Evolutionary conservation across 2,329 filamentous ascomycete species (phyloP).

Genomic region (Sporothrix brunneoviolacea): DNA sequence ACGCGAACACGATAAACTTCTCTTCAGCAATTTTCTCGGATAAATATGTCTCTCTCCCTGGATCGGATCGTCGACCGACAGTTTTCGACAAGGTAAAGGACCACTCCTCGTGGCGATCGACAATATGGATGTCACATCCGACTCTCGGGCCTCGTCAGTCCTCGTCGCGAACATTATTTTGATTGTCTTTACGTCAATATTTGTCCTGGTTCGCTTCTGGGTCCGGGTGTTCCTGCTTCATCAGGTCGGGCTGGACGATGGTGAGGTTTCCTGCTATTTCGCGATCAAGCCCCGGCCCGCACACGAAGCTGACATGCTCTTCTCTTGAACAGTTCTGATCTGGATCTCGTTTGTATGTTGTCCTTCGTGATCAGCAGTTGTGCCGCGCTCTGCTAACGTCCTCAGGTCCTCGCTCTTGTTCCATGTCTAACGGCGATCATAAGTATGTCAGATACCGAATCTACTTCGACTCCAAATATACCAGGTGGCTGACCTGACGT

Average conservation of each 20-base stretch:
- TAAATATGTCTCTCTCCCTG: neutral
- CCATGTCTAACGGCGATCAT: neutral
- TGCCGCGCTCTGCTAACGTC: neutral
- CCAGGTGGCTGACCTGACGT: neutral
- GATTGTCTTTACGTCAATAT: neutral
- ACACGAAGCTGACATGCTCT: no score
- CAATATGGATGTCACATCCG: neutral
- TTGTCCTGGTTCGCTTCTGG: neutral
- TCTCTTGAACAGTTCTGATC: neutral
- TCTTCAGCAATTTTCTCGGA: no score
- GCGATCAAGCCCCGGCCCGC: no score
- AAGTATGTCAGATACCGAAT: no score
- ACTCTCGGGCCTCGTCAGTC: neutral
- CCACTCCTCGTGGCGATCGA: no score
- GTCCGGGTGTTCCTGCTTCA: neutral
- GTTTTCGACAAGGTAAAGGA: no score
- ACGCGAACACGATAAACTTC: no score
- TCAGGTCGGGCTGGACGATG: conserved; percentile 4
- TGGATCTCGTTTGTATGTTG: neutral
- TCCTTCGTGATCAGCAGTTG: no score
- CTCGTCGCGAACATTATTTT: neutral
- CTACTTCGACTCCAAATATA: neutral
- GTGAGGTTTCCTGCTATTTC: neutral
- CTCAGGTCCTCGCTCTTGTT: neutral
- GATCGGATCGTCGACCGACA: neutral